Conservation (phyloP, 139 green algal genomes). For the Chlorella sp. region DNA sequence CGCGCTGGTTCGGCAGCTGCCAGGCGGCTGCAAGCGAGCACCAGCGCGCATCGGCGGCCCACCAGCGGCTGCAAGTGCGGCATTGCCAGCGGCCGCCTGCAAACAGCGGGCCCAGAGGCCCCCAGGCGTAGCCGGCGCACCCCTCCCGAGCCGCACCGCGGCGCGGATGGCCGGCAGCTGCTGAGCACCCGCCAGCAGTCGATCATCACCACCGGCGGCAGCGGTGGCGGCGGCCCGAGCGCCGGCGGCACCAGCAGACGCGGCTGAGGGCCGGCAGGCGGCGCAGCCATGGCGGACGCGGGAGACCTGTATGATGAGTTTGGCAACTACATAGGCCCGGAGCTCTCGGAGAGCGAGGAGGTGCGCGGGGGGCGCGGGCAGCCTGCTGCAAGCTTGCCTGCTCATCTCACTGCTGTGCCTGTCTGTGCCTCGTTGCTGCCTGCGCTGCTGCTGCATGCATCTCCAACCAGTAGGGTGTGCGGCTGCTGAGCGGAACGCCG, state of each 20-base stretch:
- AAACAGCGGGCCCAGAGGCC: neutral
- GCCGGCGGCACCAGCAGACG: neutral
- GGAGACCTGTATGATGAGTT: conserved; percentile 90
- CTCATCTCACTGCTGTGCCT: neutral
- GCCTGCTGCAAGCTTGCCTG: neutral
- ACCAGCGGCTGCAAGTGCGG: neutral
- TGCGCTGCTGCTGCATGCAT: no score
- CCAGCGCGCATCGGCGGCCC: neutral
- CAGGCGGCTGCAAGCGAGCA: no score
- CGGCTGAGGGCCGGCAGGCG: neutral
- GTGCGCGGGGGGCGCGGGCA: conserved; percentile 8
- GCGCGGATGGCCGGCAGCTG: conserved; percentile 6
- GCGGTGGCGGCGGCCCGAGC: conserved; percentile 1
- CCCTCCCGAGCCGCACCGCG: neutral
- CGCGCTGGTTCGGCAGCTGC: no score
- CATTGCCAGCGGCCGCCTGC: neutral
- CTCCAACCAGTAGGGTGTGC: no score
- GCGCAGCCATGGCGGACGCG: conserved; percentile 18
- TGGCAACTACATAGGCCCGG: conserved; percentile 97
- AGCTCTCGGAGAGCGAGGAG: conserved; percentile 84
- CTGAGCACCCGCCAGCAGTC: conserved; percentile 9
- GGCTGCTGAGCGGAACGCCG: no score
- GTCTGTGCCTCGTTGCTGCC: neutral
- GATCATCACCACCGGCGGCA: neutral
- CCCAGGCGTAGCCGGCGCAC: neutral